phyloP scores from a whole-genome alignment of 2,329 filamentous ascomycete genomes.

The Colletotrichum theobromicola region DNA sequence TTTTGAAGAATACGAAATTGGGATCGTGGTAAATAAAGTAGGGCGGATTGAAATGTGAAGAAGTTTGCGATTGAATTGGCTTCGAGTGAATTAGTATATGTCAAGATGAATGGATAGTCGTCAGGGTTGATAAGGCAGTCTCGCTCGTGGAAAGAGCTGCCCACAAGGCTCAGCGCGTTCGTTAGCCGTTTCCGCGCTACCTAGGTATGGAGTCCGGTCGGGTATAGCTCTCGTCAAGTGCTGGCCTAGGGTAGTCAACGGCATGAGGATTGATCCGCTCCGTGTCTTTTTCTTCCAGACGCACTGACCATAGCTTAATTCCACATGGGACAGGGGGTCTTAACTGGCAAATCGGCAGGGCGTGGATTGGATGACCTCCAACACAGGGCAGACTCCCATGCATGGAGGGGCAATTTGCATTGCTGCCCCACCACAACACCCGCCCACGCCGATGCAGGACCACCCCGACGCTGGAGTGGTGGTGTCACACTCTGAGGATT shows the following conservation, averaged over 20 bases:
- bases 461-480: constrained; percentile 6
- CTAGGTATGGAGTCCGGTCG: not conserved
- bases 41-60: not conserved
- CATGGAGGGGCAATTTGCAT: constrained; percentile 24
- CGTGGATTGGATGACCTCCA: constrained; percentile 18
- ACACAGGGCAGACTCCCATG: constrained; percentile 1
- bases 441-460: constrained; percentile 32
- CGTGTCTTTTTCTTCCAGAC: not conserved
- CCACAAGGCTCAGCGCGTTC: constrained; percentile 5
- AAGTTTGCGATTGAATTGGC: not conserved
- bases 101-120: not conserved
- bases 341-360: constrained; percentile 16
- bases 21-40: not conserved
- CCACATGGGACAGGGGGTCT: constrained; percentile 4
- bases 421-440: constrained; percentile 26
- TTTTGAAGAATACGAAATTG: not conserved
- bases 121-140: not conserved
- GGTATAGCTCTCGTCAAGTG: not conserved
- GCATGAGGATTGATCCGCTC: constrained; percentile 27
- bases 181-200: not conserved
- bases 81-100: not conserved
- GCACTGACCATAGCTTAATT: constrained; percentile 42
- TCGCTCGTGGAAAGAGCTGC: not conserved
- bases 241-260: not conserved
- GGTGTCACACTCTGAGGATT: constrained; percentile 18